Evolutionary conservation across 805 yeast species (phyloP).

Genomic region (Teunomyces kruisii): DNA sequence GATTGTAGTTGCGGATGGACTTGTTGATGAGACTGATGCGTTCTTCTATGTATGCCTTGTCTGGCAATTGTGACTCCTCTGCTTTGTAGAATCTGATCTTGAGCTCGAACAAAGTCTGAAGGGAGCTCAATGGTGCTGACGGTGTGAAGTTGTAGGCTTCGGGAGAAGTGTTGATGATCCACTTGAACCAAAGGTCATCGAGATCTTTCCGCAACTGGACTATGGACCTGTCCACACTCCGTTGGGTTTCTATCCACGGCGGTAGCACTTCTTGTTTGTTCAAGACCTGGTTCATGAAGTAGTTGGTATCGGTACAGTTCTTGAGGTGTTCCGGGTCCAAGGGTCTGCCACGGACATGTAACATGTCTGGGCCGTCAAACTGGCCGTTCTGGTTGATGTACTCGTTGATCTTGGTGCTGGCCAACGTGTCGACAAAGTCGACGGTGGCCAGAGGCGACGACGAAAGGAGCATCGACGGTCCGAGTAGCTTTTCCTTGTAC

Average conservation of each 20-base stretch:
- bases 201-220: conserved; percentile 46
- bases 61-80: conserved; percentile 1
- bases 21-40: conserved; percentile 23
- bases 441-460: conserved; percentile 43
- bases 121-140: background rate
- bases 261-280: conserved; percentile 77
- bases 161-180: conserved; percentile 11
- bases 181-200: conserved; percentile 23
- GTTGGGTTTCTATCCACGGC: conserved; percentile 87
- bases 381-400: conserved; percentile 65
- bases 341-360: conserved; percentile 57
- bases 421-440: conserved; percentile 61
- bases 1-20: conserved; percentile 33
- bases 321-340: conserved; percentile 52
- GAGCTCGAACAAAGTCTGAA: conserved; percentile 1
- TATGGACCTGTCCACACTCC: conserved; percentile 51
- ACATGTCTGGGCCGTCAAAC: conserved; percentile 54
- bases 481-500: conserved; percentile 63
- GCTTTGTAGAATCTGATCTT: background rate
- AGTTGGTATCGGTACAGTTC: conserved; percentile 63
- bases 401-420: conserved; percentile 74
- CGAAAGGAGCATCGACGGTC: conserved; percentile 51
- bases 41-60: conserved; percentile 19
- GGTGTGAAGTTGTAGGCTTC: conserved; percentile 1
- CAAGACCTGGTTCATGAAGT: conserved; percentile 75